Base-by-base conservation (phyloP, 306 rosid genomes). In the Phaseolus lunatus region DNA sequence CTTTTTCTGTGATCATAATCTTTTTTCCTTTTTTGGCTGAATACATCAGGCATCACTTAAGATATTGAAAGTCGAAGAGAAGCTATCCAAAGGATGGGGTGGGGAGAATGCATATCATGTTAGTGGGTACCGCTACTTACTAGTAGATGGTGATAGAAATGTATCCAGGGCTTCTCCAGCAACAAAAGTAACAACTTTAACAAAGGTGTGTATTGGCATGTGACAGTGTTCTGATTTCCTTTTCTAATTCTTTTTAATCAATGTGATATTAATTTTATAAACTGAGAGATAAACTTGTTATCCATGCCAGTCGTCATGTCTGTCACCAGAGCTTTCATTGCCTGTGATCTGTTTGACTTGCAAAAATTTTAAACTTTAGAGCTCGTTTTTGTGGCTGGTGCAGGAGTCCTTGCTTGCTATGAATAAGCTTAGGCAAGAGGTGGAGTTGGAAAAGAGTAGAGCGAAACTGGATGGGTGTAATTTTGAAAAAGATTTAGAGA, bases 101-200 rank as follows among this genome's bases (percentile, higher is more conserved):
- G 99, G 99, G 77, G 97, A 95, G 83, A 96, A 91, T 83, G 99
- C 97, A 18, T 92, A 96, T 85, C 99, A 96, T 78, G 99, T 96
- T 29, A 27, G 88, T 35, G 98, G 96, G 19, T 92, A 96, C 83
- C 98, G 99, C 39, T 96, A 96, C 90, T 84, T 96, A 83, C 84
- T 96, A 50, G 88, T 88, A 78, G 99, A 96, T 72, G 86, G 88
- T 54, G 98, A 91, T 82, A 90, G 93, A 85, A 88, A 82, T 65
- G 81, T 87, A 82, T 90, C 99, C 86, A 90, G 99, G 91, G 92
- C 99, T 83, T 90, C 99, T 24, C 99, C 99, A 47, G 85, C 94
- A 53, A 90, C 93, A 73, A 96, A 96, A 85, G 99, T 96, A 82
- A 79, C 97, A 54, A 96, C 98, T 48, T 92, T 96, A 56, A 50